phyloP scores from a whole-genome alignment of 148 eudicot genomes.

The Nyssa sinensis region DNA sequence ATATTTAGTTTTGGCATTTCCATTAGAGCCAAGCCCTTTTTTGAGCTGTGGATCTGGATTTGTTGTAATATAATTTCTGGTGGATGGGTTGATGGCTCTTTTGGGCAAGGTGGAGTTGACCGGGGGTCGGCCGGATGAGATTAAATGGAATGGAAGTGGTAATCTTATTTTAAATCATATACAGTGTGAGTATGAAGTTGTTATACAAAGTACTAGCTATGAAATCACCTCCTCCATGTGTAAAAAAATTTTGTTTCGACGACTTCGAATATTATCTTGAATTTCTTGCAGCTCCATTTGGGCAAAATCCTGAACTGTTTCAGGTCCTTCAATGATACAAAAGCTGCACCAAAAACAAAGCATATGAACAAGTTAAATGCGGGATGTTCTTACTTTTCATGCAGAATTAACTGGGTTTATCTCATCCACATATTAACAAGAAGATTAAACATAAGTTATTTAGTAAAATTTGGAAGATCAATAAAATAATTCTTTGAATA shows the following conservation, averaged over 20 bases:
- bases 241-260: constrained; percentile 88
- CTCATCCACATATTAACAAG: background rate
- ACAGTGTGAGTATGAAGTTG: background rate
- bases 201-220: constrained; percentile 8
- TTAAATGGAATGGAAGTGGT: no score
- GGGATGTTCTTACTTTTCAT: background rate
- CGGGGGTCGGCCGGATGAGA: no score
- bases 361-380: background rate
- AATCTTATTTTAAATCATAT: background rate
- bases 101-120: no score
- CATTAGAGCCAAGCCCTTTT: background rate
- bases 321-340: constrained; percentile 99
- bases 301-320: constrained; percentile 86
- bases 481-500: background rate
- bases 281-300: constrained; percentile 87
- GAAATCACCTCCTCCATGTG: constrained; percentile 87
- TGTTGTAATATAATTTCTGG: background rate
- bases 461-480: background rate
- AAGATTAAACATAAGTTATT: background rate
- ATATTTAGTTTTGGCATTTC: background rate
- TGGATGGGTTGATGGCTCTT: no score
- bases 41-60: background rate
- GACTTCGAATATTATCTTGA: constrained; percentile 78
- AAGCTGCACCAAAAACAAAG: constrained; percentile 45
- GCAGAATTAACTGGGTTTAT: background rate